A percentile compares a stretch with the other conserved stretches of the same genome.
These are phyloP conservation scores for Paramyrothecium sp. DNA, from an alignment of 2,329 filamentous ascomycete genomes.

Conservation along the genomic window DNA sequence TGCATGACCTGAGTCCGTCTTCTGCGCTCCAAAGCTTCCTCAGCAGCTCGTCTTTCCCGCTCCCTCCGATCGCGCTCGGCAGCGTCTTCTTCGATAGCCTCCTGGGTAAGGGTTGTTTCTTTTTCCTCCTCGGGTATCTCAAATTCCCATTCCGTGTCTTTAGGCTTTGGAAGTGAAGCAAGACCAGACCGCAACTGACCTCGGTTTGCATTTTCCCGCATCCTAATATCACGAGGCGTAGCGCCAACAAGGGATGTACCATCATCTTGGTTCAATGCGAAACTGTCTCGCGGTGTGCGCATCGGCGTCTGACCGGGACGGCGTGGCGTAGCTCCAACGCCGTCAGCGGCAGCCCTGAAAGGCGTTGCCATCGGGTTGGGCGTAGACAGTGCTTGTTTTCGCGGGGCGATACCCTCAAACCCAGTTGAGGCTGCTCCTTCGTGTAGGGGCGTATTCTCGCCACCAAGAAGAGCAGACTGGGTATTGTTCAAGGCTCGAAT, in stretches of 20 bases:
- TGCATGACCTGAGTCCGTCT: slow-evolving; percentile 92
- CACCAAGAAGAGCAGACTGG: slow-evolving; percentile 87
- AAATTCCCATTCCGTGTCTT: slow-evolving; percentile 91
- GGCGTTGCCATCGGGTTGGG: slow-evolving; percentile 96
- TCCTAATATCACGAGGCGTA: slow-evolving; percentile 73
- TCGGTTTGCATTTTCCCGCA: slow-evolving; percentile 67
- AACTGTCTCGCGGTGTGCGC: slow-evolving; percentile 83
- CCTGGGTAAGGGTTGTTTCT: slow-evolving; percentile 48
- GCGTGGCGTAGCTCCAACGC: slow-evolving; percentile 65
- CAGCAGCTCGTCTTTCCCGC: slow-evolving; percentile 68
- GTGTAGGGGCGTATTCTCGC: slow-evolving; percentile 87
- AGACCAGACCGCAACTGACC: slow-evolving; percentile 70
- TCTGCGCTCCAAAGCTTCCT: slow-evolving; percentile 74
- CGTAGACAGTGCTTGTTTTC: slow-evolving; percentile 79
- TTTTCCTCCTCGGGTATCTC: slow-evolving; percentile 82
- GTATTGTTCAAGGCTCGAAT: slow-evolving; percentile 90
- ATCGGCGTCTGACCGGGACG: slow-evolving; percentile 78
- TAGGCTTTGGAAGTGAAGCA: slow-evolving; percentile 85
- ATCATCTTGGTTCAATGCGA: slow-evolving; percentile 75
- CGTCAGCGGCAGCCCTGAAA: slow-evolving; percentile 62
- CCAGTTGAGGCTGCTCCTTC: slow-evolving; percentile 82
- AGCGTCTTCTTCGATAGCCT: slow-evolving; percentile 54
- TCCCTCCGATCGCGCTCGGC: slow-evolving; percentile 81
- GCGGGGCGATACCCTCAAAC: slow-evolving; percentile 80
- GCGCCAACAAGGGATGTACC: slow-evolving; percentile 67